Evolutionary conservation across 495 filamentous ascomycete species (phyloP).

Genomic region (Bombardia bombarda): DNA sequence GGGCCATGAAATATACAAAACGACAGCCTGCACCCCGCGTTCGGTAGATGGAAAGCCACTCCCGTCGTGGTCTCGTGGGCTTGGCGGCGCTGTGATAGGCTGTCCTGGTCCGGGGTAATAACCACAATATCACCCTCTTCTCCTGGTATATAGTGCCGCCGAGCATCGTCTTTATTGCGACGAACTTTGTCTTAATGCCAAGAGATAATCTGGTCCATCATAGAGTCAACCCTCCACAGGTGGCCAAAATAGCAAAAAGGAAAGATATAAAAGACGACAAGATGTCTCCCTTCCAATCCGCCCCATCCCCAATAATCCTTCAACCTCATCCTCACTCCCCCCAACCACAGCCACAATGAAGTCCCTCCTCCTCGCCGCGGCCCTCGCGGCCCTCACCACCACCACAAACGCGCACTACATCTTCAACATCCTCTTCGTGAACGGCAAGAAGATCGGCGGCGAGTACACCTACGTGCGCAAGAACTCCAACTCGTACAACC

Average conservation of each 20-base stretch:
- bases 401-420: conserved; percentile 31
- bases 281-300: too few relatives aligned
- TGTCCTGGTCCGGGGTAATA: conserved; percentile 7
- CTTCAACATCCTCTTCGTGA: conserved; percentile 32
- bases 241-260: neutral
- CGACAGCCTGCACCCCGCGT: conserved; percentile 8
- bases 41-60: conserved; percentile 11
- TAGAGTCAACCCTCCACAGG: neutral
- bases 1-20: neutral
- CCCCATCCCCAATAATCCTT: too few relatives aligned
- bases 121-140: neutral
- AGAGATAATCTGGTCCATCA: neutral
- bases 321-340: neutral
- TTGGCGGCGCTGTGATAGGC: conserved; percentile 2
- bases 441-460: conserved; percentile 27
- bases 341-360: conserved; percentile 14
- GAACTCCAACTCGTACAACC: conserved; percentile 34
- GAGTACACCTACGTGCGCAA: conserved; percentile 33
- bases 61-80: conserved; percentile 4
- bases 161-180: neutral
- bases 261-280: too few relatives aligned
- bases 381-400: conserved; percentile 20
- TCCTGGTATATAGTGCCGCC: neutral
- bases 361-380: conserved; percentile 17
- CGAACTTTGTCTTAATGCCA: neutral